These are phyloP conservation scores for Emmonsiellopsis sp. DNA, from an alignment of 2,329 filamentous ascomycete genomes.

Conservation along the genomic window DNA sequence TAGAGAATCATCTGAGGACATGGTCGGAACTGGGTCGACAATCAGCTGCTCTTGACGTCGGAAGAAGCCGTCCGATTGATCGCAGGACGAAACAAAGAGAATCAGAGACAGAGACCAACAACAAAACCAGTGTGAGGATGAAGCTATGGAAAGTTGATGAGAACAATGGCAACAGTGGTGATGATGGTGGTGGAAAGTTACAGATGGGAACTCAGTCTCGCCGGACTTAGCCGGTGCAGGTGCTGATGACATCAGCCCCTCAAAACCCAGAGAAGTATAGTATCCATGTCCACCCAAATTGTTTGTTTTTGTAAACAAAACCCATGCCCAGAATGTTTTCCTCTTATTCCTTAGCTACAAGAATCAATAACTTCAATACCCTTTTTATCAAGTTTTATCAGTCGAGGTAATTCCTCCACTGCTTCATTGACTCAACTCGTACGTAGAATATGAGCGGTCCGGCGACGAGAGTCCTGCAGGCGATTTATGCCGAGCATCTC, in stretches of 20 bases:
- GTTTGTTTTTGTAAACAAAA: no score
- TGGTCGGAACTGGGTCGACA: not conserved
- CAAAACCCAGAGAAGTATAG: not conserved
- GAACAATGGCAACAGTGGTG: not conserved
- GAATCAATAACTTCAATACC: no score
- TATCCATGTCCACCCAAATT: no score
- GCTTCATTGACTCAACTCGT: no score
- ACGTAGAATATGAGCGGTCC: no score
- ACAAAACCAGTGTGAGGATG: not conserved
- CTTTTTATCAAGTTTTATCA: no score
- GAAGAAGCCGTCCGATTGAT: not conserved
- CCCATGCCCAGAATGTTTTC: no score
- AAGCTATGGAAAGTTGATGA: not conserved
- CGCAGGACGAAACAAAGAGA: not conserved
- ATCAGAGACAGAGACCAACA: not conserved
- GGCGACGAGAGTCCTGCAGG: no score
- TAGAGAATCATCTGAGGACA: not conserved
- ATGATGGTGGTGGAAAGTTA: not conserved
- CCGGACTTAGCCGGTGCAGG: not conserved
- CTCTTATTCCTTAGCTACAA: no score
- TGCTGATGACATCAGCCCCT: not conserved
- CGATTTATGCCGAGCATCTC: no score
- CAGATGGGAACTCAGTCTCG: not conserved
- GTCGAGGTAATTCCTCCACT: no score
- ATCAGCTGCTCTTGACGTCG: not conserved